Evolutionary conservation across 192 early-diverging fungal species (phyloP).

Genomic region (Linnemannia schmuckeri): DNA sequence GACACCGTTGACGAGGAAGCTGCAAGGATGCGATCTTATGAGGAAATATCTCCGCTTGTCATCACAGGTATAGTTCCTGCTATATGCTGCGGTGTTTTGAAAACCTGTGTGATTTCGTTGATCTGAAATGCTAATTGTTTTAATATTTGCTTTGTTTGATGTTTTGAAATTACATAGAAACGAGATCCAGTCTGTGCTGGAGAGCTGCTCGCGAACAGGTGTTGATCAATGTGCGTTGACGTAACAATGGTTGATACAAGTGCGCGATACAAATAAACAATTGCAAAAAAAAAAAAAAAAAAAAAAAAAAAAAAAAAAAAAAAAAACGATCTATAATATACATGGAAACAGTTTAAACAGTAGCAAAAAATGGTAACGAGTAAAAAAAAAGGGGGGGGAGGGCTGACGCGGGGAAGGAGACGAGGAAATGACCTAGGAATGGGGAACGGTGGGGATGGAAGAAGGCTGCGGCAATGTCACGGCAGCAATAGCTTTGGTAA

Average conservation of each 20-base stretch:
- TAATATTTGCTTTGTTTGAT: not conserved
- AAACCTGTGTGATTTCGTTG: too few relatives aligned
- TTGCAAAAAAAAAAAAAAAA: not conserved
- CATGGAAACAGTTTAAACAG: not conserved
- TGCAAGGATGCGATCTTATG: conserved; percentile 26
- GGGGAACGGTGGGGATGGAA: not conserved
- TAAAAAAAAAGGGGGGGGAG: not conserved
- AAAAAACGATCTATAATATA: not conserved
- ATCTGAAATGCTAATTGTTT: not conserved
- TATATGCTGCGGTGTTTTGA: not conserved
- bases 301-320: not conserved
- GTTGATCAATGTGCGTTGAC: conserved; percentile 39
- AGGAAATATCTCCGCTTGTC: conserved; percentile 46
- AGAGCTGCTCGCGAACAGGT: conserved; percentile 50
- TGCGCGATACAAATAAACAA: not conserved
- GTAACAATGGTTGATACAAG: not conserved
- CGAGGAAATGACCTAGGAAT: not conserved
- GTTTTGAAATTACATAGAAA: conserved; percentile 20
- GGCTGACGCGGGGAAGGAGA: not conserved
- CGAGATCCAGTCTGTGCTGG: conserved; percentile 50
- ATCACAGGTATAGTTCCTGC: conserved; percentile 30
- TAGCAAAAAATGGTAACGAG: not conserved
- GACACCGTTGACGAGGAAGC: conserved; percentile 53
- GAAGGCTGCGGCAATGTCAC: not conserved
- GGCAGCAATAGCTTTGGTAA: not conserved